Conservation (phyloP, 768 basidiomycete genomes). For the Suillus spraguei region DNA sequence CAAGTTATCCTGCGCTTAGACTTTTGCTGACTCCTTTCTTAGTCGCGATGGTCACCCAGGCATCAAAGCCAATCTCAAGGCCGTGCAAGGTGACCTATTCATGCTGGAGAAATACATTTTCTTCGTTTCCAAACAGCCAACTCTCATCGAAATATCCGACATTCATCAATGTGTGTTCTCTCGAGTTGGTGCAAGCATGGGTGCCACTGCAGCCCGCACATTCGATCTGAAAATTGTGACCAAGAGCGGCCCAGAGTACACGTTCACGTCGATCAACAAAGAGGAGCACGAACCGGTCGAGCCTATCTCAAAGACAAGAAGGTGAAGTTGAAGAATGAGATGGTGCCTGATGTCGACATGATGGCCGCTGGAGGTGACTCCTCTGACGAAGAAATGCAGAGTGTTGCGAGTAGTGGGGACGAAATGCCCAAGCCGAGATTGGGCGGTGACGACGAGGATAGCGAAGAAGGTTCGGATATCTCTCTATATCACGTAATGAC, state of each 20-base stretch:
- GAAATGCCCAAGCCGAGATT: conserved; percentile 54
- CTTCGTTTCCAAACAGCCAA: conserved; percentile 96
- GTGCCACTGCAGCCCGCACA: conserved; percentile 81
- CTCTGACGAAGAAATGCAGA: conserved; percentile 85
- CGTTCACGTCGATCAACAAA: conserved; percentile 93
- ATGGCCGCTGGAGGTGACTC: conserved; percentile 64
- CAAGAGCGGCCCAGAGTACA: conserved; percentile 82
- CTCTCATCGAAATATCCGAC: conserved; percentile 86
- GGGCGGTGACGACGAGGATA: conserved; percentile 70
- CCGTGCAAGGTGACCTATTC: conserved; percentile 95
- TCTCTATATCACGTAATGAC: conserved; percentile 1
- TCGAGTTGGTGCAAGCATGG: conserved; percentile 86
- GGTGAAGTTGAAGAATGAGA: conserved; percentile 93
- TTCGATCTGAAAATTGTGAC: conserved; percentile 93
- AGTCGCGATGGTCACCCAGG: conserved; percentile 90
- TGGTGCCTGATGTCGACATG: conserved; percentile 85
- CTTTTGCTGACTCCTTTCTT: conserved; percentile 8
- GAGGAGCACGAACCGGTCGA: conserved; percentile 91
- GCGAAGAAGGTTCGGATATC: conserved; percentile 59
- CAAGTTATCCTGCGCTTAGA: background rate
- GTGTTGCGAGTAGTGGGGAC: conserved; percentile 71
- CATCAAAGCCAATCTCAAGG: conserved; percentile 98
- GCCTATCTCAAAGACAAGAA: conserved; percentile 89
- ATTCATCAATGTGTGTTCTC: conserved; percentile 93
- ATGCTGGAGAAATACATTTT: conserved; percentile 97